phyloP scores from a whole-genome alignment of 2,329 filamentous ascomycete genomes.

The Camillea tinctor region DNA sequence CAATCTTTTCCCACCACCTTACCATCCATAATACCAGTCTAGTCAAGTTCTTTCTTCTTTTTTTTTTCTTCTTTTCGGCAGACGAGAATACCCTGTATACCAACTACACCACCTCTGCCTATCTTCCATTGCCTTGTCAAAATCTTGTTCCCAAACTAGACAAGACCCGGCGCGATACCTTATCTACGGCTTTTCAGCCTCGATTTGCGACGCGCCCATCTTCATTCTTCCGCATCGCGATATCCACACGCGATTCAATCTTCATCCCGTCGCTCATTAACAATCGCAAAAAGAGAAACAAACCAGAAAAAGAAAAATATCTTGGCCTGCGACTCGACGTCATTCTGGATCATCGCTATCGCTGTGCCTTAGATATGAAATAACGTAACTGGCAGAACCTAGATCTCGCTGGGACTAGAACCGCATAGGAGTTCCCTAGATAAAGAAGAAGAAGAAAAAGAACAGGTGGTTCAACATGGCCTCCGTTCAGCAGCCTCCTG shows the following conservation, averaged over 20 bases:
- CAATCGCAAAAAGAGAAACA: no score
- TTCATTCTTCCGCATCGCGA: slow-evolving; percentile 8
- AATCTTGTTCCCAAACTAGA: slow-evolving; percentile 6
- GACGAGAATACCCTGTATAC: slow-evolving; percentile 11
- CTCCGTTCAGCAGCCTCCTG: slow-evolving; percentile 72
- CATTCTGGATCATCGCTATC: slow-evolving; percentile 15
- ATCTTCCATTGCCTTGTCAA: slow-evolving; percentile 1
- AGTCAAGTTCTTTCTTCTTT: no score
- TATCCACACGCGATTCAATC: background rate
- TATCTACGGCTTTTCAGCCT: slow-evolving; percentile 1
- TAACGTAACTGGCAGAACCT: slow-evolving; percentile 20
- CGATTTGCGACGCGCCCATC: slow-evolving; percentile 20
- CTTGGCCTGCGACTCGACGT: slow-evolving; percentile 1
- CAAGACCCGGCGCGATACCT: slow-evolving; percentile 11
- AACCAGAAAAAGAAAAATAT: no score
- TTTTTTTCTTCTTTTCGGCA: slow-evolving; percentile 16
- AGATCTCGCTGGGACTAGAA: slow-evolving; percentile 19
- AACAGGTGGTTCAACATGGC: slow-evolving; percentile 64
- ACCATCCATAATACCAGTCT: slow-evolving; percentile 15
- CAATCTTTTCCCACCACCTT: background rate
- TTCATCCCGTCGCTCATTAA: slow-evolving; percentile 14
- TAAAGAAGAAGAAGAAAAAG: background rate
- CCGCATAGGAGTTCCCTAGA: slow-evolving; percentile 15
- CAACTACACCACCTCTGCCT: slow-evolving; percentile 5
- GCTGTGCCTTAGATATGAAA: slow-evolving; percentile 28